Evolutionary conservation across 768 basidiomycete genomes (phyloP).

Genomic region (Daedaleopsis nitida): DNA sequence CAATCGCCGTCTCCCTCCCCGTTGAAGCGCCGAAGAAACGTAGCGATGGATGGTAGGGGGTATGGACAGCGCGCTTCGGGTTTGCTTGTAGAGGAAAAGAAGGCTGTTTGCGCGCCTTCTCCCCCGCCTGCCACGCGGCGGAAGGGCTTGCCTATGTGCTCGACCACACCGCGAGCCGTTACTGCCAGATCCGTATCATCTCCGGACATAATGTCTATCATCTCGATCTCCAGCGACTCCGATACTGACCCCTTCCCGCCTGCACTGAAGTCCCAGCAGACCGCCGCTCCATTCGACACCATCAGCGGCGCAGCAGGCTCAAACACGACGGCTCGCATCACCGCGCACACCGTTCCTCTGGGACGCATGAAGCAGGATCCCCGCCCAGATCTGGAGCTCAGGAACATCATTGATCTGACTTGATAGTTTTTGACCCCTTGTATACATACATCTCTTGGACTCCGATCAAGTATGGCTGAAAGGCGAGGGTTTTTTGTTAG

Average conservation of each 20-base stretch:
- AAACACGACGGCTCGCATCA: too few species aligned
- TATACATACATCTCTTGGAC: too few species aligned
- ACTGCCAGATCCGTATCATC: not conserved
- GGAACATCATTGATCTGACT: too few species aligned
- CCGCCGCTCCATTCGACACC: too few species aligned
- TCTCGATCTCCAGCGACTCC: slow-evolving; percentile 44
- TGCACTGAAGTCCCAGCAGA: not conserved
- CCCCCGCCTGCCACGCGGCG: slow-evolving; percentile 28
- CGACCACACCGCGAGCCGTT: not conserved
- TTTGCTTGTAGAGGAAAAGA: slow-evolving; percentile 18
- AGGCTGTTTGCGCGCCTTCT: slow-evolving; percentile 19
- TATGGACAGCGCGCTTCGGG: too few species aligned
- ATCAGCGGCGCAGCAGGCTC: too few species aligned
- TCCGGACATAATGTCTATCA: slow-evolving; percentile 26
- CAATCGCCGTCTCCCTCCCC: slow-evolving; percentile 15
- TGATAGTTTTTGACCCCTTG: too few species aligned
- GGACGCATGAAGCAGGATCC: too few species aligned
- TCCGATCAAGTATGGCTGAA: too few species aligned
- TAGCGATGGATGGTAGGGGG: not conserved
- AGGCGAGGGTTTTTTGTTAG: too few species aligned
- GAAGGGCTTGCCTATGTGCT: not conserved
- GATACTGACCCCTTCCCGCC: slow-evolving; percentile 23
- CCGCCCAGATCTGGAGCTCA: too few species aligned
- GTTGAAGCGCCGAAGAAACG: slow-evolving; percentile 4
- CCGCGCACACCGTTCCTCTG: too few species aligned